phyloP scores from a whole-genome alignment of 345 rosid genomes.

The Psidium guajava region DNA sequence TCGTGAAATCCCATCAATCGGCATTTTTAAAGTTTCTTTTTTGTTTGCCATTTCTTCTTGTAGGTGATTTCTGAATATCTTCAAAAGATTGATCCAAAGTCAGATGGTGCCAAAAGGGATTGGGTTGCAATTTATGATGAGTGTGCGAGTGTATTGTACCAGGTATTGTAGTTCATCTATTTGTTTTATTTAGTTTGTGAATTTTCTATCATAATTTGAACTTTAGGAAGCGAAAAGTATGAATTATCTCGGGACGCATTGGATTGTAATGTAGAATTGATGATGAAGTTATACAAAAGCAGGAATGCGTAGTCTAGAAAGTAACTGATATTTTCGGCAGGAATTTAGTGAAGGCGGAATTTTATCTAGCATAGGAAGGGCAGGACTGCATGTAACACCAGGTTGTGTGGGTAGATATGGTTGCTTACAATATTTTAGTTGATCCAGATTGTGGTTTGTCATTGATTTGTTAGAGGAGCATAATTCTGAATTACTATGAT shows the following conservation, averaged over 20 bases:
- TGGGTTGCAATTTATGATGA: conserved; percentile 99
- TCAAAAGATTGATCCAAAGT: conserved; percentile 94
- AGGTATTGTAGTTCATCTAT: conserved; percentile 25
- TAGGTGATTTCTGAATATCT: conserved; percentile 97
- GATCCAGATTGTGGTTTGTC: neutral
- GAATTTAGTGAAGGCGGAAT: neutral
- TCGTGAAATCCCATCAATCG: neutral
- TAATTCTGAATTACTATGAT: neutral
- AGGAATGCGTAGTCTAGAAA: neutral
- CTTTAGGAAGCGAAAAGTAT: neutral
- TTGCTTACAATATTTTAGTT: neutral
- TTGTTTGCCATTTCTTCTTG: neutral
- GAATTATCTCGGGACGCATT: neutral
- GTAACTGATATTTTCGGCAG: neutral
- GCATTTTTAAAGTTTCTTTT: neutral
- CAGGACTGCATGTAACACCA: neutral
- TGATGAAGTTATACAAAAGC: neutral
- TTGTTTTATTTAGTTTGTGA: neutral
- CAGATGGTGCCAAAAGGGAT: conserved; percentile 99
- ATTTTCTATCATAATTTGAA: neutral
- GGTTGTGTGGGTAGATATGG: neutral
- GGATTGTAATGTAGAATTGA: neutral
- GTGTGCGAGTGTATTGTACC: conserved; percentile 86
- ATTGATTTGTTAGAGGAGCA: neutral
- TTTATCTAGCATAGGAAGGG: neutral